These are phyloP conservation scores for Solanum acaule DNA, from an alignment of 257 asterid species.

Conservation along the genomic window DNA sequence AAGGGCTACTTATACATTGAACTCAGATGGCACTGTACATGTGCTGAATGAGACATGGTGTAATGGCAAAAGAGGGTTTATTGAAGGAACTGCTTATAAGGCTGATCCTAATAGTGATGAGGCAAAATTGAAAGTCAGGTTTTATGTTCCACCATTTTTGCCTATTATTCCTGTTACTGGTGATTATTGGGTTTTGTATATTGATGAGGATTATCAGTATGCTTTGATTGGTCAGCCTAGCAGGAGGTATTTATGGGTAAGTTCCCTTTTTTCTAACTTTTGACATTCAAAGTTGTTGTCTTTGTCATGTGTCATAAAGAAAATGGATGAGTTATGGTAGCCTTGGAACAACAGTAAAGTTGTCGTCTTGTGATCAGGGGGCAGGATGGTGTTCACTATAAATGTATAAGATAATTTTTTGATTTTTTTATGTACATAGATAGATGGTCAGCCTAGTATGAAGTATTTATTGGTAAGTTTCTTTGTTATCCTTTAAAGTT, in stretches of 20 bases:
- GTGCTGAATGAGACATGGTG: constrained; percentile 83
- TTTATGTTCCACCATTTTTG: constrained; percentile 33
- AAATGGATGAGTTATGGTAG: neutral
- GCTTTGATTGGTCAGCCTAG: constrained; percentile 65
- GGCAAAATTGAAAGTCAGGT: constrained; percentile 28
- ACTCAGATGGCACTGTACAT: constrained; percentile 53
- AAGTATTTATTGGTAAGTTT: no score
- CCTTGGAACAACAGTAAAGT: no score
- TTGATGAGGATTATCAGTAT: constrained; percentile 19
- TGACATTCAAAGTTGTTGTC: neutral
- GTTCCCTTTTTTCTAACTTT: neutral
- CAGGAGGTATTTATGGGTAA: constrained; percentile 79
- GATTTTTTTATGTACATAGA: no score
- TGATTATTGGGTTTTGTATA: constrained; percentile 26
- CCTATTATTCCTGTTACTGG: constrained; percentile 24
- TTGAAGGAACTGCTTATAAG: constrained; percentile 65
- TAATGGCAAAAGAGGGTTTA: constrained; percentile 57
- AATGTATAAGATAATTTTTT: no score
- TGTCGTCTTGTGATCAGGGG: no score
- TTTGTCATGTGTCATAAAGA: no score
- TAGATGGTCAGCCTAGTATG: no score
- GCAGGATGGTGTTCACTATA: no score
- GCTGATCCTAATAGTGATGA: constrained; percentile 50
- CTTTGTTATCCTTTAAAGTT: no score
- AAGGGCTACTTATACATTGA: constrained; percentile 69